phyloP scores from a whole-genome alignment of 2,329 filamentous ascomycete genomes.

The Clarireedia sp. region DNA sequence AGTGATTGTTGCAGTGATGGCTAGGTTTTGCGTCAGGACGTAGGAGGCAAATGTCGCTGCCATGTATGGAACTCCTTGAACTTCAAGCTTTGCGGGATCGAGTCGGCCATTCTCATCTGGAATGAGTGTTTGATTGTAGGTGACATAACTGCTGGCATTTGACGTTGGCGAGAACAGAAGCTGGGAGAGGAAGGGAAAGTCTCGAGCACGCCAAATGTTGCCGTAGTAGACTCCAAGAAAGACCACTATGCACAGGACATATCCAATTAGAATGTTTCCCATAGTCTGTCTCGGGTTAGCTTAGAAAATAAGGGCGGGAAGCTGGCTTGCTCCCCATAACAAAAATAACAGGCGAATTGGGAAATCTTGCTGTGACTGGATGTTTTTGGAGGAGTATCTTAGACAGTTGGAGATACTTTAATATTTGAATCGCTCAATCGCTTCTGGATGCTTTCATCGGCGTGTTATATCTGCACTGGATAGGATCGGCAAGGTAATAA shows the following conservation, averaged over 20 bases:
- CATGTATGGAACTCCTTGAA: constrained; percentile 35
- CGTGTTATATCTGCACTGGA: too few relatives aligned
- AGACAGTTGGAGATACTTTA: too few relatives aligned
- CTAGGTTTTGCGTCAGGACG: constrained; percentile 38
- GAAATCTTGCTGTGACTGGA: too few relatives aligned
- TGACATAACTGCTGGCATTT: constrained; percentile 30
- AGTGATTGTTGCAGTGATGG: constrained; percentile 38
- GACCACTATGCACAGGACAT: constrained; percentile 27
- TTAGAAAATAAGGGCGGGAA: too few relatives aligned
- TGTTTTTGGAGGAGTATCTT: too few relatives aligned
- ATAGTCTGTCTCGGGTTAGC: background rate
- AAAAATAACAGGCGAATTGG: too few relatives aligned
- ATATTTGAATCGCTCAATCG: too few relatives aligned
- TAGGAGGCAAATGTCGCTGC: constrained; percentile 33
- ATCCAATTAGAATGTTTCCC: constrained; percentile 26
- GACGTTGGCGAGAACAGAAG: constrained; percentile 32
- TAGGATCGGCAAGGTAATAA: too few relatives aligned
- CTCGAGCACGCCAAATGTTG: constrained; percentile 34
- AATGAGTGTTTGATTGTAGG: constrained; percentile 37
- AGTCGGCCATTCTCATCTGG: constrained; percentile 34
- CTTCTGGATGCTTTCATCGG: too few relatives aligned
- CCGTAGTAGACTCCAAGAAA: constrained; percentile 35
- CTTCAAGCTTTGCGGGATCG: constrained; percentile 29
- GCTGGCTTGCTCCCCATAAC: too few relatives aligned
- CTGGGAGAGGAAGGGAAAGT: constrained; percentile 37